Evolutionary conservation across 2,329 filamentous ascomycete genomes (phyloP), one percentile per base, ranked within the genome.

Genomic region (Pseudogymnoascus sp.): DNA sequence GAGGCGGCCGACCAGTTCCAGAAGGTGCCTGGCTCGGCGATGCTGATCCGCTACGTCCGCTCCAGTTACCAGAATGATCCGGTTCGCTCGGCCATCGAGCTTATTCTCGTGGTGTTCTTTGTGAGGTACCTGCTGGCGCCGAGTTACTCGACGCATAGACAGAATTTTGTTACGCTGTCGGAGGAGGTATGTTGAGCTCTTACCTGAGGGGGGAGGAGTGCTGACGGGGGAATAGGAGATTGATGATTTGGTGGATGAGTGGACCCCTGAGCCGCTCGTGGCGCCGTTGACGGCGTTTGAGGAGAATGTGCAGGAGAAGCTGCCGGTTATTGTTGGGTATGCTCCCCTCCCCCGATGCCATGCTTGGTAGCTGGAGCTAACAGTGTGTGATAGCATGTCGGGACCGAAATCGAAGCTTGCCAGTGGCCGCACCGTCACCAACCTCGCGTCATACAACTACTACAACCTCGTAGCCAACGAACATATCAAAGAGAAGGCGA

Each of bases 61-160:
- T 96, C 92, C 64, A 96, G 92, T 74, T 97, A 99, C 79, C 94
- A 99, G 78, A 89, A 99, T 74, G 94, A 99, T 71, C 94, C 94
- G 8, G 86, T 97, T 63, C 89, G 95, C 62, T 96, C 91, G 61
- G 91, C 91, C 40, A 91, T 99, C 69, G 94, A 99, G 77, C 80
- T 99, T 60, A 87, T 97, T 68, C 82, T 99, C 65, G 90, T 99
- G 69, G 85, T 99, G 62, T 99, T 99, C 78, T 95, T 95, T 67
- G 89, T 99, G 64, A 86, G 92, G 67, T 99, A 99, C 75, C 81
- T 99, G 62, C 81, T 97, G 66, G 89, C 92, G 66, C 92, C 93
- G 0, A 92, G 91, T 62, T 99, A 99, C 77, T 91, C 91, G 67
- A 97, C 92, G 14, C 86, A 90, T 73, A 93, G 92, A 74, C 89